Evolutionary conservation across 768 basidiomycete genomes (phyloP), one percentile per base, ranked within the genome.

Genomic region (Boletus barrowsii): DNA sequence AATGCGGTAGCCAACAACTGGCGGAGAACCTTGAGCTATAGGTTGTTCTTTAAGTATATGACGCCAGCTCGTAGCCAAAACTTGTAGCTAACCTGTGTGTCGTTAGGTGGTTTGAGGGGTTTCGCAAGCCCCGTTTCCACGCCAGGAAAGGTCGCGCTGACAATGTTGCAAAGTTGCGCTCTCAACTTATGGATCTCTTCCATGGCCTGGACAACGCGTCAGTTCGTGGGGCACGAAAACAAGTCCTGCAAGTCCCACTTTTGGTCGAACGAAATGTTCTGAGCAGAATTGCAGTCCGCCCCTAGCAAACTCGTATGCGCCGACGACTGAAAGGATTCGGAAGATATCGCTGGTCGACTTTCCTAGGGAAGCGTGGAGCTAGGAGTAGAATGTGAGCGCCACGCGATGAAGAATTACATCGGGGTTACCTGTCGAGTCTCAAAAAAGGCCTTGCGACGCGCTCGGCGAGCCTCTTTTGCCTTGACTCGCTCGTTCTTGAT

Each of bases 151-250:
- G 89, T 89, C n/a, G 80, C 74, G 52, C 80, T 78, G 5, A 96
- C 90, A 42, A 98, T 94, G 53, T 80, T 82, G 62, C 83, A 88
- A 53, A 99, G 87, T 64, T 99, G 97, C 0, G 84, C 79, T 35
- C 94, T 83, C 5, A 99, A 78, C 68, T 98, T 98, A 70, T 95
- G 97, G 35, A 97, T 96, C 74, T 99, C 97, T 72, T 97, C 91
- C 95, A 99, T 98, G 0, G 93, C 91, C 95, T 98, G 18, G 29
- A 51, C 8, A 29, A 41, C 26, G 40, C 46, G 8, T 64, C 30
- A 59, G 35, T 47, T 5, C 42, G 46, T 9, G 32, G 29, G 40
- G 26, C 32, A 47, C 17, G 7, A 33, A 48, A 46, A 13, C 40
- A 47, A 43, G 11, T 24, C 3, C n/a, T 32, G 18, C 22, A 5